Evolutionary conservation across 495 filamentous ascomycete genomes (phyloP).

Genomic region (Aspergillus haitiensis): DNA sequence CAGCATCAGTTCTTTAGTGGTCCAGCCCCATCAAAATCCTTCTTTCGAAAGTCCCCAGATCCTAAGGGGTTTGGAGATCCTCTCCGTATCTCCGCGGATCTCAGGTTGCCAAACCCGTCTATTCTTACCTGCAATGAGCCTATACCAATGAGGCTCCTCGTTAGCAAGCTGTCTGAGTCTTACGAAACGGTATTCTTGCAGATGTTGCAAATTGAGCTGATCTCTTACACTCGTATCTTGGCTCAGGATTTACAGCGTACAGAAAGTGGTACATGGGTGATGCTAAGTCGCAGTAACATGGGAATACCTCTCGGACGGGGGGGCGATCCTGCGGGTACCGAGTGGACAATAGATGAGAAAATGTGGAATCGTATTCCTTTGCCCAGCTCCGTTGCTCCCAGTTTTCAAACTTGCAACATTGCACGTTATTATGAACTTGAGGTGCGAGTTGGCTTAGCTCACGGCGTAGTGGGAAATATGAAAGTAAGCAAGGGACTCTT

Average conservation of each 20-base stretch:
- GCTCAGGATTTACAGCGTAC: slow-evolving; percentile 68
- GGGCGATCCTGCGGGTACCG: slow-evolving; percentile 60
- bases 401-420: slow-evolving; percentile 88
- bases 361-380: slow-evolving; percentile 70
- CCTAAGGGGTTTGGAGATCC: slow-evolving; percentile 31
- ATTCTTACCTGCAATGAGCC: slow-evolving; percentile 87
- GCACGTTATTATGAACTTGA: slow-evolving; percentile 78
- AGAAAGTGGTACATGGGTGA: slow-evolving; percentile 66
- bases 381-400: slow-evolving; percentile 81
- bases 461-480: slow-evolving; percentile 48
- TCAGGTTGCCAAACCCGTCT: slow-evolving; percentile 81
- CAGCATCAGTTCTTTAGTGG: slow-evolving; percentile 69
- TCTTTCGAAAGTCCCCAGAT: slow-evolving; percentile 52
- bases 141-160: slow-evolving; percentile 75
- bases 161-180: slow-evolving; percentile 68
- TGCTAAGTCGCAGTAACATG: slow-evolving; percentile 68
- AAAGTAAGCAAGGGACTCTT: slow-evolving; percentile 46
- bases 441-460: slow-evolving; percentile 71
- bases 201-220: slow-evolving; percentile 74
- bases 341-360: slow-evolving; percentile 61
- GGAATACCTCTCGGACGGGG: slow-evolving; percentile 58
- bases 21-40: slow-evolving; percentile 38
- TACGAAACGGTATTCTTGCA: slow-evolving; percentile 68
- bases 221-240: slow-evolving; percentile 73
- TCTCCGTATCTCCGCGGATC: slow-evolving; percentile 66